Evolutionary conservation across 768 basidiomycete species (phyloP), one percentile per base, ranked within the genome.

Genomic region (Auricularia cornea): DNA sequence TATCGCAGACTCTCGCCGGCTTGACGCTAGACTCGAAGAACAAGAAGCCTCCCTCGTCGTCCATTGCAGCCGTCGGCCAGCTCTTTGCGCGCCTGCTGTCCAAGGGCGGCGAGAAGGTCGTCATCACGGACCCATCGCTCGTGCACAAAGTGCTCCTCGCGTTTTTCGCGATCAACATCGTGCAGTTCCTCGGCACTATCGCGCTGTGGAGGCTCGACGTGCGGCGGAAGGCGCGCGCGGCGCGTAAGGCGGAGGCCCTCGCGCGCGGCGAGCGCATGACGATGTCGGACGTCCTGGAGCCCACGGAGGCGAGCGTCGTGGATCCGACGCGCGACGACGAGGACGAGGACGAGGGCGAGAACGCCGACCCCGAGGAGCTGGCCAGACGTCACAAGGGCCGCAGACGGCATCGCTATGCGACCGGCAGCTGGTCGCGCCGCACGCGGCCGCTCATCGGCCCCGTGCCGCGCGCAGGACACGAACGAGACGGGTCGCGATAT

Each of bases 1-100:
- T 90, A 61, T 83, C 86, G 63, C 87, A 90, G 67, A 90, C 88
- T 0, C 69, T 90, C 12, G 81, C 88, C n/a, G 89, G 90, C 54
- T 76, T 90, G 32, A 73, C 82, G 28, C 79, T 92, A 14, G 89
- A 92, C 70, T 75, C 68, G 61, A 70, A 41, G 67, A 44, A 68
- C 35, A 74, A 72, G 61, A 76, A 74, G 59, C 70, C 72, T 41
- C 28, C 51, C 20, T 69, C 71, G 65, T 63, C 61, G 48, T 2
- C 18, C 28, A 70, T 70, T 66, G 44, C 54, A 62, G 14, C 65
- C 64, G 66, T 68, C 59, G 70, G 54, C 32, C 40, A 35, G 54
- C 59, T 31, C 59, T 14, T 59, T 28, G 38, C 23, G 64, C 59
- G 16, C 26, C 54, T 57, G 28, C 5, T 57, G 26, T 57, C 28